These are phyloP conservation scores for Acrocalymma vagum DNA, from an alignment of 2,329 filamentous ascomycete genomes.

Conservation along the genomic window DNA sequence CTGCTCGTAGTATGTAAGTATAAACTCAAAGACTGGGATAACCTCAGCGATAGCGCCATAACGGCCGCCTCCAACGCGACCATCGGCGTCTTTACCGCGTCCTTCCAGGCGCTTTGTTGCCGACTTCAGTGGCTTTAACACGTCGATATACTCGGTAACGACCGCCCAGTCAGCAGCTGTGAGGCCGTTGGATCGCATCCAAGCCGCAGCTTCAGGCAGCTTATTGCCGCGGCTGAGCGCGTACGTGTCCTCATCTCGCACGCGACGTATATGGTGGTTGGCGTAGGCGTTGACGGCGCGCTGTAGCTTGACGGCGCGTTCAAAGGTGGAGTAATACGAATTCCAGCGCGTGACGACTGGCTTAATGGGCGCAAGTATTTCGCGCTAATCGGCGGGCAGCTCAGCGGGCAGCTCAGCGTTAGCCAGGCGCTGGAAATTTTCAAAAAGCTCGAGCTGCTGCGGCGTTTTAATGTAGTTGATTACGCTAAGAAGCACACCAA, in stretches of 20 bases:
- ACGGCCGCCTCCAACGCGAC: not conserved
- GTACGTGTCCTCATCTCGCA: conserved; percentile 1
- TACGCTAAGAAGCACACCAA: conserved; percentile 7
- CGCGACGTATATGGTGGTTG: not conserved
- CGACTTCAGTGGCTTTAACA: conserved; percentile 3
- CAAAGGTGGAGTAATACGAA: not conserved
- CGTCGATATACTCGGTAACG: not conserved
- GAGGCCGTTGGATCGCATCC: conserved; percentile 2
- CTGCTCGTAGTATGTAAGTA: conserved; percentile 1
- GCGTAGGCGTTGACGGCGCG: conserved; percentile 1
- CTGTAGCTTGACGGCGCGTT: conserved; percentile 4
- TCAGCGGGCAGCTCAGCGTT: conserved; percentile 3
- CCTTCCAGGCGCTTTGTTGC: conserved; percentile 5
- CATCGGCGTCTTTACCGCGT: conserved; percentile 4
- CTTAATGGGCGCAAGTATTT: not conserved
- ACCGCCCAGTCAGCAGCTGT: conserved; percentile 1
- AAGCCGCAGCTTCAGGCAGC: not conserved
- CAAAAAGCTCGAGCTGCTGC: conserved; percentile 9
- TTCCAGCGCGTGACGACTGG: conserved; percentile 5
- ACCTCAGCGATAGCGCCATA: conserved; percentile 2
- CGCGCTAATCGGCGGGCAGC: not conserved
- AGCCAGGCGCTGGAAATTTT: conserved; percentile 6
- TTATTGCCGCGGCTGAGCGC: not conserved
- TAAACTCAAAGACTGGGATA: conserved; percentile 3
- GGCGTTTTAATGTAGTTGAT: conserved; percentile 13